Conservation (phyloP, 1,284 basidiomycete genomes). For the Fereydounia khargensis region DNA sequence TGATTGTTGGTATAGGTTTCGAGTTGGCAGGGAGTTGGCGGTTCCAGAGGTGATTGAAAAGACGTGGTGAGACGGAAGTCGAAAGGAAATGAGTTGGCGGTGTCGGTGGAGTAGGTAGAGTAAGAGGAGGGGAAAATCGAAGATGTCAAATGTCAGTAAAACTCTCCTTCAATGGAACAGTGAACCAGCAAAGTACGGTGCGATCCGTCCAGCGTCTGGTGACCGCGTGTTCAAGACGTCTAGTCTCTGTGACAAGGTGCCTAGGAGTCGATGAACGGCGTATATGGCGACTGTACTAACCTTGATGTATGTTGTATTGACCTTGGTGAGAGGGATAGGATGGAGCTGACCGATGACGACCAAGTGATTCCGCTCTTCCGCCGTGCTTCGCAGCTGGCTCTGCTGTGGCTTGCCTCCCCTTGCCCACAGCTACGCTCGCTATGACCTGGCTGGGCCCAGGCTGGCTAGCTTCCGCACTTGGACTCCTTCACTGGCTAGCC, state of each 20-base stretch:
- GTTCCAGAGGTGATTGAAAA: background rate
- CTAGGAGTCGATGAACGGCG: conserved; percentile 1
- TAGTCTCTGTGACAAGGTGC: too few relatives aligned
- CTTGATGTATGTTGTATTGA: conserved; percentile 37
- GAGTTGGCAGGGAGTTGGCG: background rate
- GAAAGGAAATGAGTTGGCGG: background rate
- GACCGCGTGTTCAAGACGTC: too few relatives aligned
- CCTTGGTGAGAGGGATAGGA: conserved; percentile 28
- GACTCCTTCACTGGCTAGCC: too few relatives aligned
- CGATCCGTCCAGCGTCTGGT: too few relatives aligned
- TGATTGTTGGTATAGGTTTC: conserved; percentile 9
- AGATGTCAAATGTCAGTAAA: too few relatives aligned
- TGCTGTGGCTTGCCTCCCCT: background rate
- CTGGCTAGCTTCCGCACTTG: too few relatives aligned
- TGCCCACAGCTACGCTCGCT: background rate
- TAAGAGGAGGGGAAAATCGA: background rate
- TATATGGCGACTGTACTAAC: conserved; percentile 16
- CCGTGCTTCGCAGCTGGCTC: background rate
- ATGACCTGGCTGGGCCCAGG: too few relatives aligned
- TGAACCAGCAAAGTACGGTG: too few relatives aligned
- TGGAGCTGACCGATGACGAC: conserved; percentile 5
- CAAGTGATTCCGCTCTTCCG: conserved; percentile 5
- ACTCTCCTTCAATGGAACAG: too few relatives aligned
- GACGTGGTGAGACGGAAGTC: background rate
- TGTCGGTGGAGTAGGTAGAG: background rate